phyloP scores from a whole-genome alignment of 2,329 filamentous ascomycete genomes.

The Biscogniauxia marginata region DNA sequence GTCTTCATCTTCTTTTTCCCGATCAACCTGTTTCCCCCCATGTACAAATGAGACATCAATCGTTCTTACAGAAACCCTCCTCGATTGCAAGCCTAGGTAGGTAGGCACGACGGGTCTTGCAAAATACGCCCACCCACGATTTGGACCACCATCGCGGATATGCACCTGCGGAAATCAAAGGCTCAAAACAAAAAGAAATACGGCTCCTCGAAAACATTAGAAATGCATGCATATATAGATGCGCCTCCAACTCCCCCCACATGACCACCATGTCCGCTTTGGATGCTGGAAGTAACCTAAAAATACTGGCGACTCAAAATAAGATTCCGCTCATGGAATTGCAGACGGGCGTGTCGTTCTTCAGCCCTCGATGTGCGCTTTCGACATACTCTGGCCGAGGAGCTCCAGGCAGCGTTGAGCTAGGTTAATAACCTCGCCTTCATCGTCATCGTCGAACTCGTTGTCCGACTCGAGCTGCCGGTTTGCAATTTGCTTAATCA shows the following conservation, averaged over 20 bases:
- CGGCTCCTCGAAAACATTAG: constrained; percentile 20
- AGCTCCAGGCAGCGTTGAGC: constrained; percentile 88
- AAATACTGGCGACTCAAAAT: constrained; percentile 30
- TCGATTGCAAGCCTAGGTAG: not conserved
- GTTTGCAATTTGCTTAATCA: constrained; percentile 89
- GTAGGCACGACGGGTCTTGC: constrained; percentile 21
- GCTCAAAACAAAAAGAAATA: constrained; percentile 25
- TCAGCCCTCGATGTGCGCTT: constrained; percentile 79
- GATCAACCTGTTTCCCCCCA: not conserved
- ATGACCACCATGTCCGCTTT: constrained; percentile 36
- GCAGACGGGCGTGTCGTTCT: constrained; percentile 5
- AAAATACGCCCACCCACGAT: not conserved
- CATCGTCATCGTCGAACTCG: constrained; percentile 83
- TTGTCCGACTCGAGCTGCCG: constrained; percentile 85
- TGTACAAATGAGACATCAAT: constrained; percentile 1
- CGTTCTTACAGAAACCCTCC: constrained; percentile 18
- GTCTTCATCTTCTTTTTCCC: not conserved
- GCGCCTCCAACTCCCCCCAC: constrained; percentile 45
- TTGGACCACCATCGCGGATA: constrained; percentile 21
- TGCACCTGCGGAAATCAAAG: constrained; percentile 27
- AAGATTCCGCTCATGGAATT: constrained; percentile 15
- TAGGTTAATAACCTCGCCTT: constrained; percentile 88
- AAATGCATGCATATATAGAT: constrained; percentile 35
- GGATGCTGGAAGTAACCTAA: constrained; percentile 31
- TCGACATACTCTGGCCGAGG: constrained; percentile 71